Base-by-base conservation (phyloP, 2,329 filamentous ascomycete species). In the Stagonosporopsis rhizophila region DNA sequence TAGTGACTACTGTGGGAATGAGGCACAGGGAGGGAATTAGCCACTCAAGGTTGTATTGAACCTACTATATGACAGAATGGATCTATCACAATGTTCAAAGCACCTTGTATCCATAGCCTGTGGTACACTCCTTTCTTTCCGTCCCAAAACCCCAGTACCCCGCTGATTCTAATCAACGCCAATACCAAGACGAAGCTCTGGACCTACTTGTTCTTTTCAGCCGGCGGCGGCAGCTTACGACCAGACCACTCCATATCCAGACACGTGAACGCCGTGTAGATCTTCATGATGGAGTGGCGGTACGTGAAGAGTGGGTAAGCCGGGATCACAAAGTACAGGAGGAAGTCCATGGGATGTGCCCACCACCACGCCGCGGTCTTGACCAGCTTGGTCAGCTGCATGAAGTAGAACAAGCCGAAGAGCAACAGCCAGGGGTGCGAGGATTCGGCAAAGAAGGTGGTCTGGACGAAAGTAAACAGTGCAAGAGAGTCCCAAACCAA, bases 341-440 rank as follows among this genome's bases (percentile, higher is more conserved):
- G 22, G 44, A 69, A 69, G 11, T 67, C 63, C 8, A 28, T 8
- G 1, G 64, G 66, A 39, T 66, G 44, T 0, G 49, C 52, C 25
- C 42, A 49, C 39, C 67, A 71, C 68, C 67, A 71, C 9, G 52
- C 54, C 11, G 46, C 41, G 0, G 67, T 67, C 56, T 70, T 71
- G 8, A 62, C 52, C 9, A 71, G 44, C 48, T 71, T 69, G 1
- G 65, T 58, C 8, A 54, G 17, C 56, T 59, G 66, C 20, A 70
- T 60, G 38, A 59, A 50, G 3, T 38, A 32, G 15, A 64, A 23
- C 0, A 69, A 35, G 2, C 6, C 37, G 0, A 37, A 6, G 1
- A 67, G 15, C 19, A 63, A 20, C 0, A 39, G 4, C 1, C 15
- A n/a, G 5, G 42, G 51, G 22, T 51, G 44, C 3, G 42, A 1